Evolutionary conservation across 2,329 filamentous ascomycete genomes (phyloP), one percentile per base, ranked within the genome.

Genomic region (Coniochaeta hoffmannii): DNA sequence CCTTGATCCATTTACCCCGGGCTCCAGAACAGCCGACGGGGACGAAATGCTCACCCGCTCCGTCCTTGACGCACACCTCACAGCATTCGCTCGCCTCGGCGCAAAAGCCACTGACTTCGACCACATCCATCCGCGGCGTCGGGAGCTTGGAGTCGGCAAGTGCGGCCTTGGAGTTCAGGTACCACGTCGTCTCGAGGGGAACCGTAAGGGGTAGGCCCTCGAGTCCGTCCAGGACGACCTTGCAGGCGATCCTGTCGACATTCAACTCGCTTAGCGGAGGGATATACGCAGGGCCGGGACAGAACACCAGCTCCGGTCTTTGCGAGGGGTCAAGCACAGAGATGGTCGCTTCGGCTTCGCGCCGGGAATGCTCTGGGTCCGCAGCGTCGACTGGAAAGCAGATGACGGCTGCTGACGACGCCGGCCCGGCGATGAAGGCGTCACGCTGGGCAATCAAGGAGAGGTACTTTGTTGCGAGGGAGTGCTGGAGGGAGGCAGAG

Each of bases 361-460:
- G 59, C 2, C 57, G 60, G 51, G 68, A 67, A 53, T 67, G 65
- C 26, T 62, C 59, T 26, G 19, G 65, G 31, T 63, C 59, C 28
- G 30, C 24, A 36, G 65, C 57, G 52, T 68, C 61, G 59, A 71
- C 46, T 17, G 46, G 46, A 50, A 50, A 50, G 30, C 46, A 70
- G 55, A 71, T 57, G 4, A 71, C 57, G 1, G 63, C 63, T 0
- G 65, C 57, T 0, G 63, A 60, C 7, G 59, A 52, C 28, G 49
- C 44, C 7, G 24, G 32, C 30, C 63, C 63, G 10, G 60, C 52
- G 50, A 70, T 67, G 58, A 72, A 72, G 35, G 68, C 64, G 31
- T 70, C 68, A n/a, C 67, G 65, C 56, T 71, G 69, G 5, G 65
- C 61, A n/a, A 72, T 62, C 6, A 71, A 59, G 7, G 64, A 68